Evolutionary conservation across 2,329 filamentous ascomycete species (phyloP), one percentile per base, ranked within the genome.

Genomic region (Diaporthe longicolla): DNA sequence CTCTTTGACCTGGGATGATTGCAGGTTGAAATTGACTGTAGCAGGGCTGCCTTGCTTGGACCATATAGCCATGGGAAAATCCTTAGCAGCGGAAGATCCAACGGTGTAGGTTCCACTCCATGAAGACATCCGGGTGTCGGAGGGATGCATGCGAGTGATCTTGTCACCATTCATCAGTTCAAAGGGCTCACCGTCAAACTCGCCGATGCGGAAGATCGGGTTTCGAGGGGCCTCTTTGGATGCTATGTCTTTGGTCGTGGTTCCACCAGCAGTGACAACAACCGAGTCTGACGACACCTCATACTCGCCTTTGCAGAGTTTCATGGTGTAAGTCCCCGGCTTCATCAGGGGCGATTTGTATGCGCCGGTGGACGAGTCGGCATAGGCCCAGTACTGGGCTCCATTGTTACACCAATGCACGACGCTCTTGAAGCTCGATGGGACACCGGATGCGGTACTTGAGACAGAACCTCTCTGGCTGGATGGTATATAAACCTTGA

Each of bases 331-430:
- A 0, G 89, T 91, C 40, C 91, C 91, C 0, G 91, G 89, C 78
- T 91, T 91, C 91, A 93, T 93, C 72, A 87, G 83, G 0, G 91
- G 91, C 0, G 90, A 92, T 3, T 87, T 91, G 81, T 91, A 93
- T 17, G 83, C 84, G 13, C 91, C 90, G 58, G 81, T 83, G 29
- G 86, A 86, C 11, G 84, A 84, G 26, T 89, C 87, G 74, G 66
- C 66, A 24, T 89, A 89, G 8, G 86, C 82, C 91, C 91, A 93
- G 84, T 93, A 93, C 79, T 93, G 92, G 0, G 90, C 89, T 8
- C 84, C 84, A 40, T 80, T 79, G 80, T 93, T 93, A 82, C 88
- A 89, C 91, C 91, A 93, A 81, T 93, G 91, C 1, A 93, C 83
- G 4, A 93, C 91, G 61, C 83, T 85, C 74, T 90, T 83, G 79